Percentiles rank a stretch among this genome's conserved stretches.
These are phyloP conservation scores for Jaltomata sinuosa DNA, from an alignment of 257 asterid genomes.

Conservation along the genomic window DNA sequence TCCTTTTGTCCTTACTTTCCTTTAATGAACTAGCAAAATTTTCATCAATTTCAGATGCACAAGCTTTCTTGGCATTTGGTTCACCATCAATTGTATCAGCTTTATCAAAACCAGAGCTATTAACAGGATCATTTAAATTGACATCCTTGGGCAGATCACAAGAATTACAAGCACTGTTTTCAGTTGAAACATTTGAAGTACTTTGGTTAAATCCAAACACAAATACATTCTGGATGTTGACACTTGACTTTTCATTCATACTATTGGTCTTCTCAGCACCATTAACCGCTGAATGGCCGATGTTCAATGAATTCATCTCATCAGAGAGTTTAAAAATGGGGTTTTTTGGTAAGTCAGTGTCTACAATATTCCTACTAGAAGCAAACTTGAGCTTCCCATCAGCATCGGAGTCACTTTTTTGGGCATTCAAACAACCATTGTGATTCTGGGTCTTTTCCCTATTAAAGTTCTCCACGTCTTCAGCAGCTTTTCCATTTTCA, in stretches of 20 bases:
- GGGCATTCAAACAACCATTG: constrained; percentile 11
- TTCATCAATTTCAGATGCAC: constrained; percentile 1
- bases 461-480: constrained; percentile 14
- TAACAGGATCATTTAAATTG: background rate
- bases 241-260: constrained; percentile 9
- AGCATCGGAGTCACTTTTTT: background rate
- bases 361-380: constrained; percentile 13
- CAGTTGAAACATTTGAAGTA: constrained; percentile 11
- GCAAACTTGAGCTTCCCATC: constrained; percentile 12
- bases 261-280: constrained; percentile 19
- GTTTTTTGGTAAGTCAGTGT: constrained; percentile 23
- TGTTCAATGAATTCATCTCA: constrained; percentile 48
- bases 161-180: constrained; percentile 1
- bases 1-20: background rate
- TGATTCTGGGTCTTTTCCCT: constrained; percentile 16
- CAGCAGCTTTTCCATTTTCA: constrained; percentile 16
- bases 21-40: background rate
- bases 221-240: constrained; percentile 19
- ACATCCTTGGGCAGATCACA: constrained; percentile 4
- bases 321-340: constrained; percentile 32
- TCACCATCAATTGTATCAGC: background rate
- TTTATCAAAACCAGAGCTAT: constrained; percentile 4
- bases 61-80: background rate
- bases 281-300: constrained; percentile 27
- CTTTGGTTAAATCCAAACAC: constrained; percentile 27